Evolutionary conservation across 148 eudicot genomes (phyloP), one percentile per base, ranked within the genome.

Genomic region (Cornus controversa): DNA sequence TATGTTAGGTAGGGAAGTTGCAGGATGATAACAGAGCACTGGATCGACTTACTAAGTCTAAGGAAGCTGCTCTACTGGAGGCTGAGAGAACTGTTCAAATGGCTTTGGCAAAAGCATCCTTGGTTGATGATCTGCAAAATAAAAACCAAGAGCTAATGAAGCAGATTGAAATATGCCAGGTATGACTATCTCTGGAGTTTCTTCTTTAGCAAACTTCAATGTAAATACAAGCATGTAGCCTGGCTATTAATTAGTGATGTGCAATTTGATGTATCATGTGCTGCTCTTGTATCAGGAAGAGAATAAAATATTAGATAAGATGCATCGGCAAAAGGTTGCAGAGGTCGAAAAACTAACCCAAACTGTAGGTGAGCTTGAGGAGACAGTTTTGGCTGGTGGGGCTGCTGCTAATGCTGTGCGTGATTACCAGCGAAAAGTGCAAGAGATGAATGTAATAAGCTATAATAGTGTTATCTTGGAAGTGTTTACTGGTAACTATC

Each of bases 331-430:
- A 84, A 96, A 96, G 82, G 98, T 93, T 82, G 87, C 88, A 50
- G 97, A 96, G 82, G 99, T 96, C 81, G 99, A 96, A 84, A 96
- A 92, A 87, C 87, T 96, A 60, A 92, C 91, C 29, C 99, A 90
- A 78, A 93, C 91, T 13, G 97, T 96, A 80, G 81, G 82, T 70
- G 99, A 96, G 87, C 99, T 96, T 37, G 99, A 96, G 82, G 99
- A 93, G 83, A 94, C 94, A 69, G 95, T 96, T 80, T 82, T 96
- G 86, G 97, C 99, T 75, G 98, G 99, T 78, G 99, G 99, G 31
- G 99, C 98, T 47, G 98, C 99, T 81, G 99, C 99, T 13, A 96
- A 96, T 82, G 92, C 91, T 78, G 95, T 96, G 67, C 99, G 99
- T 76, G 99, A 96, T 77, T 96, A 96, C 84, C 97, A 93, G 81